Base-by-base conservation (phyloP, 257 asterid species). In the Nicotiana sylvestris region DNA sequence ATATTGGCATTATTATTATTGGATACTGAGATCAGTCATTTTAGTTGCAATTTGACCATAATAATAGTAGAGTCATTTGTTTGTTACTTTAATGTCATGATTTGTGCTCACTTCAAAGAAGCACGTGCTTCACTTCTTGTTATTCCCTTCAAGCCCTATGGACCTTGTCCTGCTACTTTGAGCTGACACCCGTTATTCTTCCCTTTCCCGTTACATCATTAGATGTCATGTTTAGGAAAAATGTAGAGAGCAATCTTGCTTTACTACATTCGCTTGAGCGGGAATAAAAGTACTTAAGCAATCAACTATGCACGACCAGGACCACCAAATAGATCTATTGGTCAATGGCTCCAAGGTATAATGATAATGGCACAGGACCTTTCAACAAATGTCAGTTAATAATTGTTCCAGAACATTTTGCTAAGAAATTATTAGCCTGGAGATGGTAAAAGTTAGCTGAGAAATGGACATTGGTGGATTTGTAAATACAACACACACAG, bases 371-470 rank as follows among this genome's bases (percentile, higher is more conserved):
- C 60, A 46, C 60, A 72, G 78, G 49, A 13, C 60, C 78, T 72
- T 72, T 21, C 37, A 72, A 43, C 77, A 69, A 69, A 72, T 72
- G 21, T 4, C 79, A 11, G 79, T 25, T 74, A 13, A 13, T 1
- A 72, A 46, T 16, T 46, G 39, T 72, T 76, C 64, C 25, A 51
- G 64, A 51, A 27, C 64, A 27, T 76, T 74, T 76, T 51, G 9
- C 43, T 0, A 6, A 51, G 64, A 9, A 74, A 51, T 51, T 76
- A 51, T 27, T 76, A 18, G 80, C 29, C 80, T 51, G 53, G 62
- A 51, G 65, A 76, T 76, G 65, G 80, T 76, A 76, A 76, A 29
- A 49, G 79, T 29, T 49, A 76, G 27, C 80, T 16, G 64, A 51
- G 43, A 74, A 16, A 53, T 9, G 16, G 80, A 51, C 16, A 76